Evolutionary conservation across 129 eudicot species (phyloP).

Genomic region (Pittosporum tobira): DNA sequence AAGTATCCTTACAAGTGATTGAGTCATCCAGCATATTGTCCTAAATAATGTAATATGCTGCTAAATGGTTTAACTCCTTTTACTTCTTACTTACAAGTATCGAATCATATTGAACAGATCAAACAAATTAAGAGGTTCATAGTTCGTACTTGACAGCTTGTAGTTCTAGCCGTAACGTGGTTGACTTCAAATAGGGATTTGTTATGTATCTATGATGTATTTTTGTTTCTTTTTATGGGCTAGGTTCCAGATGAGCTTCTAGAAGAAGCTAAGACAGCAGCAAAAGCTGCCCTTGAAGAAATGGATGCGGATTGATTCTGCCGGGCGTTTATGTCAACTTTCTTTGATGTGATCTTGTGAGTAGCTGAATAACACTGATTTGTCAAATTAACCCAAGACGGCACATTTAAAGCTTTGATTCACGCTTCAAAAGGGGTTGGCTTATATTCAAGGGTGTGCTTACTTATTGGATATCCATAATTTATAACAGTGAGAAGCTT

Average conservation of each 20-base stretch:
- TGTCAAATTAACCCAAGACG: too few relatives aligned
- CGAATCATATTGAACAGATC: too few relatives aligned
- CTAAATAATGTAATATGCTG: not conserved
- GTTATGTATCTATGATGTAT: not conserved
- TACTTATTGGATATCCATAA: too few relatives aligned
- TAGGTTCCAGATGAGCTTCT: conserved; percentile 85
- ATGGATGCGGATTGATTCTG: conserved; percentile 71
- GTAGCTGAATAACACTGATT: too few relatives aligned
- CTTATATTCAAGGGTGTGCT: too few relatives aligned
- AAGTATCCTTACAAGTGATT: not conserved
- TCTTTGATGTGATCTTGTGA: not conserved
- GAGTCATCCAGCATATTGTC: not conserved
- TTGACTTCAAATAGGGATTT: not conserved
- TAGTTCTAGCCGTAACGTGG: too few relatives aligned
- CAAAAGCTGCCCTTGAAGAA: conserved; percentile 89
- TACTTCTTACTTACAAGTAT: not conserved
- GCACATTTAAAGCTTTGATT: too few relatives aligned
- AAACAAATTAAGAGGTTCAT: too few relatives aligned
- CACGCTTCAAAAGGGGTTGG: too few relatives aligned
- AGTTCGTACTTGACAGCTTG: too few relatives aligned
- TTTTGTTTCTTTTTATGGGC: not conserved
- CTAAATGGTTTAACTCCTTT: not conserved
- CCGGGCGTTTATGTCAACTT: not conserved
- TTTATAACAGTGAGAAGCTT: too few relatives aligned
- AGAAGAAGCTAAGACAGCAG: conserved; percentile 88